Evolutionary conservation across 2,329 filamentous ascomycete species (phyloP), one percentile per base, ranked within the genome.

Genomic region (Cytospora schulzeri): DNA sequence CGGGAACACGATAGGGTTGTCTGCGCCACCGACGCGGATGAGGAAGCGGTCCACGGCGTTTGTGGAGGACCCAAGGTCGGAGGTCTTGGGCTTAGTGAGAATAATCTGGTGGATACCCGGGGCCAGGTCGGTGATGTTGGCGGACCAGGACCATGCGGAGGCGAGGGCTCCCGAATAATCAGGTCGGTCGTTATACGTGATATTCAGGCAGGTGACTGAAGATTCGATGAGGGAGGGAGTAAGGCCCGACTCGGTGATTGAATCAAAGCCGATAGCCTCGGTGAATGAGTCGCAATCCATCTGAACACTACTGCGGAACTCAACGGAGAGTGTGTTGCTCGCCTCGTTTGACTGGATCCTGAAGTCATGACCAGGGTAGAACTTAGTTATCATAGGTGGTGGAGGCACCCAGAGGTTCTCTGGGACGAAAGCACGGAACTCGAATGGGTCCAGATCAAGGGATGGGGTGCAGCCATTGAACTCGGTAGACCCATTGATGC

Each of bases 1-100:
- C 0, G 83, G 82, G 70, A 86, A 88, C 1, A 87, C 77, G 57
- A 89, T 80, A 0, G 85, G 85, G 69, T 89, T 88, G 64, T 85
- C 78, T 2, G 69, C 67, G 67, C 82, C 79, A 38, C 86, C 86
- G 56, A 88, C 76, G 17, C 86, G 83, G 76, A 70, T 55, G 66
- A 89, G 76, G 72, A 89, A 87, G 60, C 82, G 80, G 67, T 89
- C 86, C 22, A 79, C 73, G 0, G 85, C 77, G 61, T 81, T 76
- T 0, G 85, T 88, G 28, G 73, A 75, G 4, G 72, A 73, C n/a
- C 75, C 76, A 2, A 50, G 38, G 38, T 76, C 74, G n/a, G 71
- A 69, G 35, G 77, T 81, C 1, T 79, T 79, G 17, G 81, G 79
- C 68, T 88, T 88, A 54, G 78, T 80, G 57, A 88, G 75, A 0